Base-by-base conservation (phyloP, 176 grass and related monocot species). In the Poa annua region DNA sequence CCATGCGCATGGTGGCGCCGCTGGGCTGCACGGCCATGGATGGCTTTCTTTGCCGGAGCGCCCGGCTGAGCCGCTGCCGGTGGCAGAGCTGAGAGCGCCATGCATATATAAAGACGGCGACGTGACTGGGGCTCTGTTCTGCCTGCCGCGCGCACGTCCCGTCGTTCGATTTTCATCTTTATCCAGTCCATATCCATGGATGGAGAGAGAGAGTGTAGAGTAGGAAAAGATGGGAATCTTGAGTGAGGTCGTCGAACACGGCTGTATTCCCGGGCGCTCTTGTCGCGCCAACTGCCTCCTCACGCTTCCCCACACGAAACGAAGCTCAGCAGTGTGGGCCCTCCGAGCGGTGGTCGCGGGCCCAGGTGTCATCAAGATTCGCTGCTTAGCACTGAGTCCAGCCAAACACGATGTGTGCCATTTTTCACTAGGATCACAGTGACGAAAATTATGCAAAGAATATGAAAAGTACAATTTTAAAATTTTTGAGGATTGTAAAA, bases 1-100 rank as follows among this genome's bases (percentile, higher is more conserved):
- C 39, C 52, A 4, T 24, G 24, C 24, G 55, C 55, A 45, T 60
- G 22, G n/a, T n/a, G 14, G 54, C 34, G 29, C 29, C 29, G 29
- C 47, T 32, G 1, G 38, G 38, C 41, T 44, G 54, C 66, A 73
- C 76, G 78, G 85, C 35, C 20, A 24, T 38, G 29, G 29, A n/a
- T 29, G 76, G 13, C 48, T 50, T 50, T 4, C 48, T 50, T 50
- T 4, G 48, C 14, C 14, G 60, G 60, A 47, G 74, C 50, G 74
- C 74, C 74, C 83, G 50, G 74, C 62, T 54, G 77, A 52, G 57
- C 22, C 56, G 52, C 75, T 7, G 76, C 54, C 1, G 19, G 45
- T 11, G 63, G 6, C 21, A 13, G 51, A 60, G 26, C n/a, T n/a
- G n/a, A n/a, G n/a, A n/a, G n/a, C n/a, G n/a, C n/a, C n/a, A n/a